A percentile compares a stretch with the other conserved stretches of the same genome.
phyloP scores from a whole-genome alignment of 1,284 basidiomycete species.

The Heterobasidion parviporum region DNA sequence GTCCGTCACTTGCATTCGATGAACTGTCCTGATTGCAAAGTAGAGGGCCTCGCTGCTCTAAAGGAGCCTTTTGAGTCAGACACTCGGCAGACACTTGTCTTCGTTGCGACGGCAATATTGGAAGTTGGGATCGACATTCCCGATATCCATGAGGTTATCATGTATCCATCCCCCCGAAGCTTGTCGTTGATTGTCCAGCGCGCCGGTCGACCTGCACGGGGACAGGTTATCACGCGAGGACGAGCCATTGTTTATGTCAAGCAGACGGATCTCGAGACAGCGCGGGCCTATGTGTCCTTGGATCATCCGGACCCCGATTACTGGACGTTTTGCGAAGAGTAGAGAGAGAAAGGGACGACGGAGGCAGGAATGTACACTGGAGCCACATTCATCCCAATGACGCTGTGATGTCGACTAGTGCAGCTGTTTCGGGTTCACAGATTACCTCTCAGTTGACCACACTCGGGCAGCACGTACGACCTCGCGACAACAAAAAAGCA shows the following conservation, averaged over 20 bases:
- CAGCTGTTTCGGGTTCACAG: too few relatives aligned
- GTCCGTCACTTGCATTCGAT: conserved; percentile 11
- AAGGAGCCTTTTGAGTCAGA: background rate
- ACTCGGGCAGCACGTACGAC: too few relatives aligned
- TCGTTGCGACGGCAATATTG: conserved; percentile 7
- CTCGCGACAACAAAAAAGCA: too few relatives aligned
- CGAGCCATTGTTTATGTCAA: conserved; percentile 5
- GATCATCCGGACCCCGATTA: background rate
- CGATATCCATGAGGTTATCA: conserved; percentile 6
- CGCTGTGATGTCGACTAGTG: too few relatives aligned
- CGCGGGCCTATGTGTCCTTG: background rate
- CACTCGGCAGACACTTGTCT: conserved; percentile 1
- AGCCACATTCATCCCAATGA: too few relatives aligned
- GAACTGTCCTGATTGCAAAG: conserved; percentile 9
- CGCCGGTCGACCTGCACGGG: conserved; percentile 1
- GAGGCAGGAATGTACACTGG: too few relatives aligned
- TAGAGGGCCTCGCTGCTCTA: conserved; percentile 3
- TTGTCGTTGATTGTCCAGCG: conserved; percentile 3
- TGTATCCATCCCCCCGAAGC: conserved; percentile 4
- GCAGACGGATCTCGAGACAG: background rate
- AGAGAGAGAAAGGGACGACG: too few relatives aligned
- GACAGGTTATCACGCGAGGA: background rate
- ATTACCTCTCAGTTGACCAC: too few relatives aligned
- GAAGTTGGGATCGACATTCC: conserved; percentile 8
- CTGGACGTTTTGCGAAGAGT: too few relatives aligned